phyloP scores from a whole-genome alignment of 805 yeast species.

The Lachancea thermotolerans region DNA sequence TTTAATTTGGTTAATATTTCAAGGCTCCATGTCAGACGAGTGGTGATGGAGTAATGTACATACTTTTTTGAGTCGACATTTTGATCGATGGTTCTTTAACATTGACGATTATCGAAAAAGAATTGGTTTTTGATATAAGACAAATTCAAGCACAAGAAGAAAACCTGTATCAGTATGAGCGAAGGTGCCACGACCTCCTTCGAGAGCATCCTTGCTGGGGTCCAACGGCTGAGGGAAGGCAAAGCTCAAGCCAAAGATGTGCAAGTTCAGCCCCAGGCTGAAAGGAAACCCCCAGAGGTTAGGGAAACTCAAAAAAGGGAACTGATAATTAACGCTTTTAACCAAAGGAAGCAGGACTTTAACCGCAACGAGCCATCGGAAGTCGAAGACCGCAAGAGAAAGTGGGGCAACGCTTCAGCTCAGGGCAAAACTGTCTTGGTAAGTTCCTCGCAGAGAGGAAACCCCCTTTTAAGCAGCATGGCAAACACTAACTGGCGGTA shows the following conservation, averaged over 20 bases:
- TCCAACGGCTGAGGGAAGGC: slow-evolving; percentile 49
- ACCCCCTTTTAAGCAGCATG: slow-evolving; percentile 55
- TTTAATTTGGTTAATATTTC: background rate
- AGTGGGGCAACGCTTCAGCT: background rate
- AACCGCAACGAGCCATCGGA: background rate
- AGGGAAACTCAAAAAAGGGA: background rate
- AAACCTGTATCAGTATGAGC: no score
- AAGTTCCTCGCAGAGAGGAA: slow-evolving; percentile 62
- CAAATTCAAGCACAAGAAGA: no score
- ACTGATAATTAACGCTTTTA: slow-evolving; percentile 9
- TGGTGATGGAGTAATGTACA: slow-evolving; percentile 5
- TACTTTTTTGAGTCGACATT: slow-evolving; percentile 29
- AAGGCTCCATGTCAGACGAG: background rate
- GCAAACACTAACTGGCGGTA: slow-evolving; percentile 51
- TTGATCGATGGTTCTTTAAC: background rate
- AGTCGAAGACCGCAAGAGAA: slow-evolving; percentile 4
- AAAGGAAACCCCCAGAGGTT: background rate
- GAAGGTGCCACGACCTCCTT: slow-evolving; percentile 46
- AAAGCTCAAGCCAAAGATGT: slow-evolving; percentile 10
- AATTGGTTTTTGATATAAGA: background rate
- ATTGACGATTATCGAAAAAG: background rate
- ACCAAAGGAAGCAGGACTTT: slow-evolving; percentile 7
- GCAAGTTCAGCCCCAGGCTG: background rate
- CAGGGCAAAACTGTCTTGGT: slow-evolving; percentile 41
- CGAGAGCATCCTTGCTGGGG: slow-evolving; percentile 66